Base-by-base conservation (phyloP, 257 asterid genomes). In the Cordia subcordata region DNA sequence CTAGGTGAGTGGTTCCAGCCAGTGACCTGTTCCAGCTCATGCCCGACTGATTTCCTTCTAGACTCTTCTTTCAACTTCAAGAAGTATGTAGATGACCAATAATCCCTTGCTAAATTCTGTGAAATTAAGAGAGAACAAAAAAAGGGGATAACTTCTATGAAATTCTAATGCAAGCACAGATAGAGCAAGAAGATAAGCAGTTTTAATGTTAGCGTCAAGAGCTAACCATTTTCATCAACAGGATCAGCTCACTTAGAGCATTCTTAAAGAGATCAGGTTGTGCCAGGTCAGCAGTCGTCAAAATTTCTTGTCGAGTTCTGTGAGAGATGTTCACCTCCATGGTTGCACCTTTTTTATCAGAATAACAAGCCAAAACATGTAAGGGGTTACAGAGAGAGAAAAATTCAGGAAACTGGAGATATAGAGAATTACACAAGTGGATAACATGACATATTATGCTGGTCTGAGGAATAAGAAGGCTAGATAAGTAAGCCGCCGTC, bases 321-420 rank as follows among this genome's bases (percentile, higher is more conserved):
- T 85, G 85, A 55, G 95, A 88, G 58, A 88, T 85, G 65, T 88
- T 88, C 68, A 88, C 95, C 76, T 88, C 95, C 95, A 83, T 81
- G 13, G 74, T 49, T 59, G 96, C 86, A 63, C 93, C 96, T 83
- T 71, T 27, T 16, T 23, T 17, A 13, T 54, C 67, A 69, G 12
- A 49, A 13, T 46, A 27, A n/a, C 8, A 32, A 19, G 60, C 15
- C 39, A 53, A 39, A 49, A 53, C 12, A 32, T 57, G 14, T 21
- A 39, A 20, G 13, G 57, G 49, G 4, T 51, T 39, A 47, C 44
- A 11, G 33, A 62, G 8, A 19, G 13, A 13, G 54, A 44, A 21
- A 59, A 27, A 27, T 3, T 8, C 32, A 57, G 19, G 10, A 14
- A 32, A 1, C 6, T 27, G 4, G 35, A 27, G 35, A 27, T 27